These are phyloP conservation scores for Nymphaea colorata DNA, from an alignment of 164 flowering plant species.

Conservation along the genomic window DNA sequence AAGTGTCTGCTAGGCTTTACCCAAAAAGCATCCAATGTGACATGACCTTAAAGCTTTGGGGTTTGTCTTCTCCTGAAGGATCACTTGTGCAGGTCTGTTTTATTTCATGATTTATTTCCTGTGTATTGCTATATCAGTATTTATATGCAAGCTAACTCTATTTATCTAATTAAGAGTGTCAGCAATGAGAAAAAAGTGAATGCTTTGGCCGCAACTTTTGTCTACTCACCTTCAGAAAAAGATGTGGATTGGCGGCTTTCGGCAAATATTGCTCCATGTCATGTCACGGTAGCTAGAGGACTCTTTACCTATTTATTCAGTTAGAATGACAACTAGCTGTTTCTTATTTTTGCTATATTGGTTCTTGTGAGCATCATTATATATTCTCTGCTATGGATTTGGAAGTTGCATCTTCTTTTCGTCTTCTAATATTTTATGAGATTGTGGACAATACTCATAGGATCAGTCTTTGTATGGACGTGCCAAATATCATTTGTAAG, in stretches of 20 bases:
- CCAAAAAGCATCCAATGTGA: conserved; percentile 69
- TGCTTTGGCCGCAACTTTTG: conserved; percentile 85
- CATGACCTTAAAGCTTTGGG: conserved; percentile 68
- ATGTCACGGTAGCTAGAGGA: conserved; percentile 58
- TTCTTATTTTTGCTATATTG: background rate
- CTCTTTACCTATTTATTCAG: too few relatives aligned
- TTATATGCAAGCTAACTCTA: background rate
- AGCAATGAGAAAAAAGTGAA: conserved; percentile 72
- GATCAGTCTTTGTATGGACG: too few relatives aligned
- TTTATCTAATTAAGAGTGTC: conserved; percentile 58
- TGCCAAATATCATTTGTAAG: too few relatives aligned
- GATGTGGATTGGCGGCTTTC: conserved; percentile 95
- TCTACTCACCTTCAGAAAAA: conserved; percentile 71
- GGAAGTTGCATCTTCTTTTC: too few relatives aligned
- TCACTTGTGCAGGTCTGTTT: conserved; percentile 82
- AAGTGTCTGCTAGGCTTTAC: conserved; percentile 65
- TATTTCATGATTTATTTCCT: conserved; percentile 1
- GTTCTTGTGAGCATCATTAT: background rate
- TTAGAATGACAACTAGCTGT: too few relatives aligned
- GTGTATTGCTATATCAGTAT: background rate
- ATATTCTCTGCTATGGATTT: too few relatives aligned
- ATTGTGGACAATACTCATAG: too few relatives aligned
- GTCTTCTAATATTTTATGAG: too few relatives aligned
- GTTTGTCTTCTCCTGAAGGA: conserved; percentile 94
- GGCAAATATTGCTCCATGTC: conserved; percentile 94